A percentile compares a stretch with the other conserved stretches of the same genome.
Evolutionary conservation across 352 stramenopile genomes (phyloP).

Genomic region (Halophytophthora polymorphica): DNA sequence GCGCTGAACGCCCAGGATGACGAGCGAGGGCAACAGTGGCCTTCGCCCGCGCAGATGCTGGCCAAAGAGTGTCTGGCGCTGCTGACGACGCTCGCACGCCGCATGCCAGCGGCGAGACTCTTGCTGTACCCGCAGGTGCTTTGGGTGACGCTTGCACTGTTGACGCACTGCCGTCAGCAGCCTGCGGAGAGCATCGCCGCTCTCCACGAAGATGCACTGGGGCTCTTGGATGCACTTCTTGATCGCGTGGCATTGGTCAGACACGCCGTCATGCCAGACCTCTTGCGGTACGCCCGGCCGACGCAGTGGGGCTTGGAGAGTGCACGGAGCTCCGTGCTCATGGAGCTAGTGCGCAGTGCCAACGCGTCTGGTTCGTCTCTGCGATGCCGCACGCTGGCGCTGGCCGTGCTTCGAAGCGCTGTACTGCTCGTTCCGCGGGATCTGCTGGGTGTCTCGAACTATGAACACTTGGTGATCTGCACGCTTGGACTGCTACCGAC

Average conservation of each 20-base stretch:
- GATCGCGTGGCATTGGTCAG: slow-evolving; percentile 44
- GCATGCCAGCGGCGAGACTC: slow-evolving; percentile 52
- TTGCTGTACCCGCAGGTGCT: slow-evolving; percentile 74
- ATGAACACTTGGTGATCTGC: slow-evolving; percentile 44
- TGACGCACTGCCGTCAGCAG: slow-evolving; percentile 47
- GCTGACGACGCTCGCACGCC: slow-evolving; percentile 32
- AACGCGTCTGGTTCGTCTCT: slow-evolving; percentile 9
- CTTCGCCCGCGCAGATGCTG: slow-evolving; percentile 18
- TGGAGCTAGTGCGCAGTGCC: slow-evolving; percentile 39
- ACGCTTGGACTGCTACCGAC: slow-evolving; percentile 35
- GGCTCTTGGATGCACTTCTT: slow-evolving; percentile 45
- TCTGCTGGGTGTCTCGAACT: slow-evolving; percentile 28
- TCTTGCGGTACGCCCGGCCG: slow-evolving; percentile 49
- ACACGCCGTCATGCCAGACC: slow-evolving; percentile 35
- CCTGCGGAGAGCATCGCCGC: slow-evolving; percentile 1
- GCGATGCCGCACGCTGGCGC: slow-evolving; percentile 11
- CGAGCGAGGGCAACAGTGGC: slow-evolving; percentile 2
- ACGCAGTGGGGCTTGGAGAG: slow-evolving; percentile 31
- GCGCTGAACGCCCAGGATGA: slow-evolving; percentile 14
- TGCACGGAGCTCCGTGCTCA: slow-evolving; percentile 43
- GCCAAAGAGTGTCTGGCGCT: slow-evolving; percentile 45
- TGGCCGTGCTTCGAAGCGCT: slow-evolving; percentile 19
- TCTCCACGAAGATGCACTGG: slow-evolving; percentile 28
- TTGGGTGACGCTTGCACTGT: slow-evolving; percentile 66
- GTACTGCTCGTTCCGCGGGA: slow-evolving; percentile 26